Percentiles rank a stretch among this genome's conserved stretches.
Evolutionary conservation across 75 land plant species (phyloP).

Genomic region (Cupressus sempervirens): DNA sequence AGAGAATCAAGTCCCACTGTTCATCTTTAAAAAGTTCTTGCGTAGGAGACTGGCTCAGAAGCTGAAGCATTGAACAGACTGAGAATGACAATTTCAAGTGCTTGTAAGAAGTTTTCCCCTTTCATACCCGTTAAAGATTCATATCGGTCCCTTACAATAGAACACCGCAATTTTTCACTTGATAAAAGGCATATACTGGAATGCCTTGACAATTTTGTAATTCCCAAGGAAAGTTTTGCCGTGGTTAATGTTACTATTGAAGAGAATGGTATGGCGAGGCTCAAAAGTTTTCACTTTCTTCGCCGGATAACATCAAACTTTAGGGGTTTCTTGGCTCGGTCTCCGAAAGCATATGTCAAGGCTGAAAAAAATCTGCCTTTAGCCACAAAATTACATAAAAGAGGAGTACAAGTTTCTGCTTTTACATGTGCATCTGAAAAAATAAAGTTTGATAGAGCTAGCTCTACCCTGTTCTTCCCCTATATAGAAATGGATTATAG

Average conservation of each 20-base stretch:
- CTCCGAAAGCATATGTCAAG: neutral
- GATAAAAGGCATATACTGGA: neutral
- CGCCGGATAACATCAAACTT: too few relatives aligned
- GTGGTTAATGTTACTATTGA: neutral
- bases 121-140: neutral
- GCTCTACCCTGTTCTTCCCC: neutral
- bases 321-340: too few relatives aligned
- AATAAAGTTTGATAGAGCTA: neutral
- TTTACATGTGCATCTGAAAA: neutral
- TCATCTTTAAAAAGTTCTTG: too few relatives aligned
- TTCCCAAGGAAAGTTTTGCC: neutral
- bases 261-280: neutral
- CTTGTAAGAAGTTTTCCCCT: neutral
- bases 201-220: too few relatives aligned
- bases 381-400: neutral
- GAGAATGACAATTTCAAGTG: too few relatives aligned
- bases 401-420: neutral
- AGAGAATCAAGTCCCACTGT: too few relatives aligned
- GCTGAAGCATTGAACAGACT: too few relatives aligned
- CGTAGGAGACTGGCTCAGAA: too few relatives aligned
- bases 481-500: neutral
- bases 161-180: neutral
- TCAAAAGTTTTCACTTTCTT: neutral
- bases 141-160: neutral
- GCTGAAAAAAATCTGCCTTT: neutral